Evolutionary conservation across 176 grass and related monocot genomes (phyloP), one percentile per base, ranked within the genome.

Genomic region (Canna indica): DNA sequence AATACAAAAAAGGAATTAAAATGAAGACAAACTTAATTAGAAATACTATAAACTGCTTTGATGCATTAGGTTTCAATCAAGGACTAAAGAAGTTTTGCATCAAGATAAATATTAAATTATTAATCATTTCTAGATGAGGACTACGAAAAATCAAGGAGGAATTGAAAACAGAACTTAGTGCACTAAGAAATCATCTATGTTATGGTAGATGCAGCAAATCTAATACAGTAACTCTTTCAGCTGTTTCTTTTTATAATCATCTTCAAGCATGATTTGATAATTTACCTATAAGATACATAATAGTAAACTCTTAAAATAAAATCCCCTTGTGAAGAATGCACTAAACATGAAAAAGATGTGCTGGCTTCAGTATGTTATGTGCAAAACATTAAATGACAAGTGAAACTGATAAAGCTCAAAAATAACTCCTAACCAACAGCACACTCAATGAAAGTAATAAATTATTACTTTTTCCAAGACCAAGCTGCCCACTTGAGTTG

Each of bases 401-500:
- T 9, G 18, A 66, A 22, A 36, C 20, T 38, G 20, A 36, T 36
- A 65, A 36, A 65, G 29, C n/a, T 13, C 11, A 4, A 60, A 60
- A 60, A 31, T 0, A 31, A 3, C 35, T 66, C 34, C 70, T n/a
- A 80, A 75, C 5, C 24, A 66, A 32, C 18, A 13, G 2, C 33
- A 81, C 7, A 81, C 16, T 65, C 22, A 75, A 78, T 41, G 5
- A 25, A 54, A 57, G 7, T 36, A 72, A 73, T 18, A 76, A 20
- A 32, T 35, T 48, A 52, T 79, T 96, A 96, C 92, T 82, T 88
- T 90, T 96, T 60, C 92, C 92, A 79, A 96, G 85, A 31, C 92
- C 92, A 82, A 96, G 92, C 78, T 96, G 92, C 57, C 92, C 92
- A 81, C 81, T 86, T 13, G 92, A 96, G 76, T 96, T 96, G 68